These are phyloP conservation scores for Suhomyces vadensis DNA, from an alignment of 805 yeast species.

Conservation along the genomic window DNA sequence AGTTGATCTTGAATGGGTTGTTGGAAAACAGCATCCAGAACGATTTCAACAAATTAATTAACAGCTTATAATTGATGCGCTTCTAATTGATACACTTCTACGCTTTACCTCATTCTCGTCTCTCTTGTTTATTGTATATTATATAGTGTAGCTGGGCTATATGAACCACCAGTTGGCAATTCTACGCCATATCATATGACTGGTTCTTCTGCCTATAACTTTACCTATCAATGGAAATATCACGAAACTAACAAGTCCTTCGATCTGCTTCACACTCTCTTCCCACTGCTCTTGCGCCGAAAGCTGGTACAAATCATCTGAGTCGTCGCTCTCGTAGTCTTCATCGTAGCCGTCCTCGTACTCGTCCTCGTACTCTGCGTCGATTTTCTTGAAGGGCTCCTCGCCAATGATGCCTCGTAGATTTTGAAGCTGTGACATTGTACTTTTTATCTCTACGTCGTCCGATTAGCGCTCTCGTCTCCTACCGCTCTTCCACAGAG, in stretches of 20 bases:
- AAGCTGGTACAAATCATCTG: slow-evolving; percentile 23
- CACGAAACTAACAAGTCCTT: slow-evolving; percentile 57
- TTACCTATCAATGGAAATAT: slow-evolving; percentile 68
- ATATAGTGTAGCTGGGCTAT: not conserved
- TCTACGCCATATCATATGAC: slow-evolving; percentile 37
- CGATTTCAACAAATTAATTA: slow-evolving; percentile 32
- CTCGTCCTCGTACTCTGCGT: slow-evolving; percentile 11
- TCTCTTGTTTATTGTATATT: not conserved
- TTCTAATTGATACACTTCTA: not conserved
- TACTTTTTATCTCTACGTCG: not conserved
- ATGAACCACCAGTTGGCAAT: slow-evolving; percentile 38
- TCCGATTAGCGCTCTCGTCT: not conserved
- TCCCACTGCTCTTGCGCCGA: slow-evolving; percentile 75
- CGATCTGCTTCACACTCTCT: slow-evolving; percentile 60
- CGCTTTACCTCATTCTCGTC: not conserved
- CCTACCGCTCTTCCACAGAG: not conserved
- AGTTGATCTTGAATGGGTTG: slow-evolving; percentile 28
- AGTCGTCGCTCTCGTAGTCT: slow-evolving; percentile 13
- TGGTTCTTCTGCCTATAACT: slow-evolving; percentile 58
- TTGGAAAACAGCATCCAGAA: slow-evolving; percentile 31
- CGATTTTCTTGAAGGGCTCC: not conserved
- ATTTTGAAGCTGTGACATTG: slow-evolving; percentile 11
- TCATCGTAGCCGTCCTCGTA: slow-evolving; percentile 12
- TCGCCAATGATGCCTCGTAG: slow-evolving; percentile 8
- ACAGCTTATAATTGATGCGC: slow-evolving; percentile 19